Percentiles rank a stretch among this genome's conserved stretches.
These are phyloP conservation scores for Sporothrix protearum DNA, from an alignment of 2,329 filamentous ascomycete species.

Conservation along the genomic window DNA sequence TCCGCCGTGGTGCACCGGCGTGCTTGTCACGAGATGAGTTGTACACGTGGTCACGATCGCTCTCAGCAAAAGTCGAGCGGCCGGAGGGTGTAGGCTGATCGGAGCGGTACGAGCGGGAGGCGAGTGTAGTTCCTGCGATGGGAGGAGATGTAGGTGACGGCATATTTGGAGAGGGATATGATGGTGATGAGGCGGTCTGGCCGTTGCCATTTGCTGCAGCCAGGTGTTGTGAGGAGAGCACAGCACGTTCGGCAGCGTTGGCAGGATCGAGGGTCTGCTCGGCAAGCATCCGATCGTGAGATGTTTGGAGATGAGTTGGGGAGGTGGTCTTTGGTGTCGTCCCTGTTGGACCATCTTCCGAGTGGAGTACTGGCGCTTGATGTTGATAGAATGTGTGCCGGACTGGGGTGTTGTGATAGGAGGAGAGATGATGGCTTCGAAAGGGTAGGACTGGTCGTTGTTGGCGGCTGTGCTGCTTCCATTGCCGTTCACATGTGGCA, in stretches of 20 bases:
- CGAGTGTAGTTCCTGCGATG: conserved; percentile 52
- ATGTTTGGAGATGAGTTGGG: conserved; percentile 67
- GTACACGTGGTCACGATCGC: conserved; percentile 47
- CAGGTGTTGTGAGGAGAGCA: conserved; percentile 65
- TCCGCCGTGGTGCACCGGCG: conserved; percentile 49
- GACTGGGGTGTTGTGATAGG: conserved; percentile 38
- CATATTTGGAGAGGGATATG: conserved; percentile 62
- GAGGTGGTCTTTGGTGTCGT: conserved; percentile 71
- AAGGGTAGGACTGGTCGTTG: conserved; percentile 45
- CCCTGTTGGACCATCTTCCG: conserved; percentile 63
- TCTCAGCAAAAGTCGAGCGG: conserved; percentile 54
- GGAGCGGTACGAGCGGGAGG: conserved; percentile 57
- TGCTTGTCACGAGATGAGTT: conserved; percentile 39
- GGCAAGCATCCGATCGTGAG: conserved; percentile 62
- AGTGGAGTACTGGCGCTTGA: conserved; percentile 71
- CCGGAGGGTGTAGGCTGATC: conserved; percentile 54
- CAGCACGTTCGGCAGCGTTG: conserved; percentile 63
- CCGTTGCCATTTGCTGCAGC: conserved; percentile 65
- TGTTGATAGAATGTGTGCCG: conserved; percentile 48
- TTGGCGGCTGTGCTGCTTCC: conserved; percentile 23
- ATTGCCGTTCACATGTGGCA: conserved; percentile 56
- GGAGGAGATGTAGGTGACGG: conserved; percentile 68
- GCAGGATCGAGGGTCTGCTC: conserved; percentile 66
- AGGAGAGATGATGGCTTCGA: conserved; percentile 33
- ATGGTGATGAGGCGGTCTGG: conserved; percentile 48